Conservation (phyloP, 2,329 filamentous ascomycete genomes). For the Aureobasidium sp. region DNA sequence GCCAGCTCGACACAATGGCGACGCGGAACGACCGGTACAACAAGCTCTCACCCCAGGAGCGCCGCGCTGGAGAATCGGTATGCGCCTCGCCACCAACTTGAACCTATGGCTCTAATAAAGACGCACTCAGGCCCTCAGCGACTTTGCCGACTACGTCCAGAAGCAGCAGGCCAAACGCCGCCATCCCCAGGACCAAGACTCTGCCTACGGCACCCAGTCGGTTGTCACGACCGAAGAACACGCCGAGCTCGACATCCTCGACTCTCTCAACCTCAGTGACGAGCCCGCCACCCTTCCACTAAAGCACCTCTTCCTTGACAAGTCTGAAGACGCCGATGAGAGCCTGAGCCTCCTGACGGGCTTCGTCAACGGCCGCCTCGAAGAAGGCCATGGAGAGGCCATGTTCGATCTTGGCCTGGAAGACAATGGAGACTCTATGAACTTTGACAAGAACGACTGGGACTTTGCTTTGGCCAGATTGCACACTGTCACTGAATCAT, state of each 20-base stretch:
- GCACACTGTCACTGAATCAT: constrained; percentile 54
- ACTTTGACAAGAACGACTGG: constrained; percentile 68
- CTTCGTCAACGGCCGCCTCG: constrained; percentile 61
- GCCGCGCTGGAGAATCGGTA: constrained; percentile 81
- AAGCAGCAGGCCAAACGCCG: constrained; percentile 73
- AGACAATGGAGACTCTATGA: constrained; percentile 80
- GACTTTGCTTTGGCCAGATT: constrained; percentile 61
- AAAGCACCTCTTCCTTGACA: constrained; percentile 66
- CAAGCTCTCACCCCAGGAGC: constrained; percentile 62
- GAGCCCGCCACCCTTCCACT: constrained; percentile 59
- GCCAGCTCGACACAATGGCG: constrained; percentile 22
- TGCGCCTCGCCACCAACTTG: constrained; percentile 22
- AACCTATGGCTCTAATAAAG: neutral
- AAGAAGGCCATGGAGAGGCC: constrained; percentile 80
- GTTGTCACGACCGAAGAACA: constrained; percentile 53
- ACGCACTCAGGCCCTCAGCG: constrained; percentile 63
- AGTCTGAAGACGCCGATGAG: constrained; percentile 49
- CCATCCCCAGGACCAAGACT: constrained; percentile 27
- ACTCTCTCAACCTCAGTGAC: constrained; percentile 69
- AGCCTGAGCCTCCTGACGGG: constrained; percentile 57
- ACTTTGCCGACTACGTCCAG: constrained; percentile 97
- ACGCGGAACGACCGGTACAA: constrained; percentile 30
- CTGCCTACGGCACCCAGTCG: constrained; percentile 27
- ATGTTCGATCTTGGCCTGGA: constrained; percentile 91
- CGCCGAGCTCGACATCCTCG: constrained; percentile 84